phyloP scores from a whole-genome alignment of 2,329 filamentous ascomycete genomes.

The Sporothrix protearum region DNA sequence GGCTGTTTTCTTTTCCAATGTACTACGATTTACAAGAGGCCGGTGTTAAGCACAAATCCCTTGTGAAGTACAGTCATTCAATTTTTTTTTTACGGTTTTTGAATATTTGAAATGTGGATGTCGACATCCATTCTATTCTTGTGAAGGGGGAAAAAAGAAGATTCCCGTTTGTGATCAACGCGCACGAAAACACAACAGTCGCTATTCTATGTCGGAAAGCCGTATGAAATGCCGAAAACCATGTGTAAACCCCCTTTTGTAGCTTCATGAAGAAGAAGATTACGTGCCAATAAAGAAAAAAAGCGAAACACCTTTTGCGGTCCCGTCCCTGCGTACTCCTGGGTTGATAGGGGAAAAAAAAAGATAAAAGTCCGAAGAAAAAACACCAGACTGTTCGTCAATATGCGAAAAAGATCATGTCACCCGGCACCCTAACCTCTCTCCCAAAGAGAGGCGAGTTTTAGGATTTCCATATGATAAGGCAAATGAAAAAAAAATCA shows the following conservation, averaged over 20 bases:
- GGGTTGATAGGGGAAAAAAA: not conserved
- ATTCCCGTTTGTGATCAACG: conserved; percentile 2
- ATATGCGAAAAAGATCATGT: conserved; percentile 12
- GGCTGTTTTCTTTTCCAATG: too few species aligned
- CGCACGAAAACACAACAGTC: not conserved
- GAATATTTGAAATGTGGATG: conserved; percentile 12
- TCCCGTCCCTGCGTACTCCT: conserved; percentile 7
- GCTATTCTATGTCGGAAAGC: conserved; percentile 11
- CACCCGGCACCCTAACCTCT: not conserved
- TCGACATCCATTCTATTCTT: conserved; percentile 20
- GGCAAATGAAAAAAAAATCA: not conserved
- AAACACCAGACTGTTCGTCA: not conserved
- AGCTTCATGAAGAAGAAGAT: not conserved
- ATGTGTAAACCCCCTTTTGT: not conserved
- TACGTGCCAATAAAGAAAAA: not conserved
- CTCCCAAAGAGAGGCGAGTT: not conserved
- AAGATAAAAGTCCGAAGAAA: not conserved
- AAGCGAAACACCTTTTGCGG: not conserved
- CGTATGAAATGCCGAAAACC: conserved; percentile 17
- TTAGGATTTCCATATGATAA: not conserved
- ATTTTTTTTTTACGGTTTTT: too few species aligned
- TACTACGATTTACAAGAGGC: too few species aligned
- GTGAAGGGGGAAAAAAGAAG: not conserved
- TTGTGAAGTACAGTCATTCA: too few species aligned
- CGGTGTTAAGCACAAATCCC: too few species aligned